Evolutionary conservation across 768 basidiomycete species (phyloP).

Genomic region (Mycena galericulata): DNA sequence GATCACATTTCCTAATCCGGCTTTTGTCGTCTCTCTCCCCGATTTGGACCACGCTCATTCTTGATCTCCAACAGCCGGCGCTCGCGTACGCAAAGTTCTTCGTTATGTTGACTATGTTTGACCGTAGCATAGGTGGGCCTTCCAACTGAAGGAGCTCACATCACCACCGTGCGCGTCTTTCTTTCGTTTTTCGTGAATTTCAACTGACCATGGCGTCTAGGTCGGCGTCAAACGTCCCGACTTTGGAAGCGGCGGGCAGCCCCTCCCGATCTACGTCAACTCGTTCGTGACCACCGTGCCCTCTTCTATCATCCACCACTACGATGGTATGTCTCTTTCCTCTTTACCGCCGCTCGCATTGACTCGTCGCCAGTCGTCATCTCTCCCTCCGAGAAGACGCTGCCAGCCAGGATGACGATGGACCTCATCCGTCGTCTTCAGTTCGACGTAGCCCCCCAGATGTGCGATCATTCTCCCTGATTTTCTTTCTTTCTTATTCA

Average conservation of each 20-base stretch:
- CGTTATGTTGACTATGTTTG: background rate
- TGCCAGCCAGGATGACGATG: conserved; percentile 77
- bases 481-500: too few relatives aligned
- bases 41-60: conserved; percentile 1
- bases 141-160: conserved; percentile 22
- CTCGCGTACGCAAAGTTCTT: conserved; percentile 6
- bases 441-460: conserved; percentile 62
- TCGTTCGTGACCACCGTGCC: conserved; percentile 75
- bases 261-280: conserved; percentile 61
- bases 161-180: conserved; percentile 27
- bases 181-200: background rate
- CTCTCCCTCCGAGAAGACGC: conserved; percentile 72
- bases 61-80: background rate
- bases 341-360: conserved; percentile 8
- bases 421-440: conserved; percentile 77
- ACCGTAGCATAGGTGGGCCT: conserved; percentile 14
- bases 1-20: too few relatives aligned
- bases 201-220: background rate
- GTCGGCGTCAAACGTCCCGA: conserved; percentile 78
- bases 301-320: conserved; percentile 59
- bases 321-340: conserved; percentile 69
- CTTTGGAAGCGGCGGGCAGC: conserved; percentile 68
- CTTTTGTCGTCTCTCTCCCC: too few relatives aligned
- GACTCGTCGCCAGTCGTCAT: conserved; percentile 59
- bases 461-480: conserved; percentile 38